A percentile compares a stretch with the other conserved stretches of the same genome.
Conservation (phyloP, 208 protist genomes). For the Wallacemonas rigidus region DNA sequence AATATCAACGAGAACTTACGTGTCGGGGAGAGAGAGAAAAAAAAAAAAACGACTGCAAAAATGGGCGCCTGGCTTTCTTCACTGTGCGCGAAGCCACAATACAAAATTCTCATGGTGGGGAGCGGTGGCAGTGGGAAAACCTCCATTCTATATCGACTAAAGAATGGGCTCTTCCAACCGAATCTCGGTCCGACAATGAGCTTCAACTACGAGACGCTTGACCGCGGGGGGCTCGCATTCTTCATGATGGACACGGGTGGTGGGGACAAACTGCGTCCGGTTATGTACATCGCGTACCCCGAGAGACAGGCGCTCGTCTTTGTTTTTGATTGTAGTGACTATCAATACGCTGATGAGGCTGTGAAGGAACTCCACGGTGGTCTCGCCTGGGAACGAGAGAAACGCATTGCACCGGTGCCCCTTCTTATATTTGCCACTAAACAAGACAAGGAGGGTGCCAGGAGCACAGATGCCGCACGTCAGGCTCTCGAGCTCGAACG, state of each 20-base stretch:
- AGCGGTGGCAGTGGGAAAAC: conserved; percentile 96
- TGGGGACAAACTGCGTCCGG: conserved; percentile 91
- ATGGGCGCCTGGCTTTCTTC: conserved; percentile 38
- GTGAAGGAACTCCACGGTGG: conserved; percentile 55
- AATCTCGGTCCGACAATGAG: conserved; percentile 29
- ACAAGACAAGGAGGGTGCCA: conserved; percentile 97
- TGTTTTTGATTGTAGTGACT: conserved; percentile 55
- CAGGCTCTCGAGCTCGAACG: conserved; percentile 91
- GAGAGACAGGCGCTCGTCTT: conserved; percentile 95
- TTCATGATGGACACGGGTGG: conserved; percentile 93
- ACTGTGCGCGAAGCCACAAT: conserved; percentile 90
- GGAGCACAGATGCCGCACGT: conserved; percentile 90
- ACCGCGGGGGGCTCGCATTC: conserved; percentile 47
- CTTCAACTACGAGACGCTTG: neutral
- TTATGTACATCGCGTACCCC: conserved; percentile 95
- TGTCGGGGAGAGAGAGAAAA: too few relatives aligned
- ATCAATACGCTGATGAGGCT: neutral
- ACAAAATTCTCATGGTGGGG: conserved; percentile 94
- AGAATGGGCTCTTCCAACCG: conserved; percentile 87
- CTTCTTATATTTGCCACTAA: conserved; percentile 98
- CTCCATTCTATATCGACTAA: conserved; percentile 95
- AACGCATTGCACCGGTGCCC: conserved; percentile 74
- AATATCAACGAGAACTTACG: too few relatives aligned
- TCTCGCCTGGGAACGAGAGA: neutral
- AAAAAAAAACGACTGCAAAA: neutral